Evolutionary conservation across 2,329 filamentous ascomycete genomes (phyloP), one percentile per base, ranked within the genome.

Genomic region (Cladorrhinum sp.): DNA sequence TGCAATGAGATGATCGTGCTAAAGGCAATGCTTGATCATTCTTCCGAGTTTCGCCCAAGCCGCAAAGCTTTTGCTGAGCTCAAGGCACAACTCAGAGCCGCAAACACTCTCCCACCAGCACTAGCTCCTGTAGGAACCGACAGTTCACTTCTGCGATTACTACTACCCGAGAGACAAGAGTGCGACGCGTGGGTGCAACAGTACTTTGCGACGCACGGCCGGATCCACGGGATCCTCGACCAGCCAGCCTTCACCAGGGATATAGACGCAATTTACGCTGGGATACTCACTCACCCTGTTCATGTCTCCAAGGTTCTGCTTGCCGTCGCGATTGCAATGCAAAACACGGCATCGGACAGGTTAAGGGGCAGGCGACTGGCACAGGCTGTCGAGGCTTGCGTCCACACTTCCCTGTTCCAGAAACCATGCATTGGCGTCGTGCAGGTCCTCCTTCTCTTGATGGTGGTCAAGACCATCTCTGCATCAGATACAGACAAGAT

Each of bases 401-500:
- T 67, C 23, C 56, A 60, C 24, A 51, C 58, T 1, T 59, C 50
- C 1, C 55, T 36, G 8, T 67, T 67, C 53, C 65, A 65, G 53
- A 63, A 65, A 26, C 64, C 65, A 1, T 65, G 62, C 28, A 59
- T 64, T 33, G 62, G 55, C 9, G 64, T 62, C 9, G 56, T 63
- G 14, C 65, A 66, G 26, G 58, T 64, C 12, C 49, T 65, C 7
- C 42, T 66, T 1, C 26, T 66, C 2, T 7, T 66, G 2, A 52
- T 61, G 3, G 12, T 66, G 3, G 42, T 62, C 21, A 65, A 64
- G 36, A 65, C 60, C 24, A 65, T 66, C 21, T 62, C 60, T 14
- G 59, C 65, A 1, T 65, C 63, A 2, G 63, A 66, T 30, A 65
- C 63, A 5, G 65, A 65, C 50, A 62, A 64, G 42, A 52, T 64